Conservation (phyloP, 2,329 filamentous ascomycete species). For the Botrytis fragariae region DNA sequence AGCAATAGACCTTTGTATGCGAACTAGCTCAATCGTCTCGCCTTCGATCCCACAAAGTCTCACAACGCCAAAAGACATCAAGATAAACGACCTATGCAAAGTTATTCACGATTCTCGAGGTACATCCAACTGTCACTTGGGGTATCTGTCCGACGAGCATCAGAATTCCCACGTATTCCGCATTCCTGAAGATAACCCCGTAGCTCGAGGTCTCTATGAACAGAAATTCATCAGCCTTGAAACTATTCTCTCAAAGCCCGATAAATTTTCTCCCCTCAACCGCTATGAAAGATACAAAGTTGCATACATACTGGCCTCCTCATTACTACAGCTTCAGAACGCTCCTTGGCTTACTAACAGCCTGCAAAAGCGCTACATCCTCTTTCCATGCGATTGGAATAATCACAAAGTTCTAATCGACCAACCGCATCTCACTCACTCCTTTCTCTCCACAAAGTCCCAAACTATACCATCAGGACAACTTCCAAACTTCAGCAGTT, state of each 20-base stretch:
- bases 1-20: neutral
- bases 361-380: constrained; percentile 30
- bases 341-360: constrained; percentile 31
- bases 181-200: constrained; percentile 1
- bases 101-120: constrained; percentile 2
- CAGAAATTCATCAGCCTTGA: constrained; percentile 24
- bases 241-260: constrained; percentile 20
- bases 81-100: constrained; percentile 29
- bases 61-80: neutral
- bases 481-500: neutral
- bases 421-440: constrained; percentile 26
- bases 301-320: constrained; percentile 30
- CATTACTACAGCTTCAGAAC: constrained; percentile 30
- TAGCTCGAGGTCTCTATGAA: neutral
- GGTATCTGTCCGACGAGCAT: constrained; percentile 26
- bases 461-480: neutral
- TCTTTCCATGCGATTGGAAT: constrained; percentile 26
- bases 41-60: neutral
- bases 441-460: constrained; percentile 21
- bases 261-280: constrained; percentile 18
- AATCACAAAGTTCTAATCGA: constrained; percentile 24
- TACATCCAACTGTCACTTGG: constrained; percentile 14
- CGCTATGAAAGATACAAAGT: constrained; percentile 29
- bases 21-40: neutral
- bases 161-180: constrained; percentile 21